phyloP scores from a whole-genome alignment of 306 rosid species.

The peach (Prunus persica) region Prunus_persica_NCBIv2 NC_034015.1:17352001-17352500 shows the following conservation, averaged over 20 bases:
- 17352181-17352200: constrained; percentile 44
- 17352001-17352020: constrained; percentile 34
- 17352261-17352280: constrained; percentile 5
- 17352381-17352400: not conserved
- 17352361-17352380: not conserved
- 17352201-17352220: constrained; percentile 65
- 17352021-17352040: constrained; percentile 9
- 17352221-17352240: constrained; percentile 35
- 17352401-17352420: constrained; percentile 8
- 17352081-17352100: constrained; percentile 8
- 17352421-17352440: constrained; percentile 6
- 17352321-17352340: not conserved
- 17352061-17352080: too few relatives aligned
- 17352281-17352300: not conserved
- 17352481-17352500: not conserved
- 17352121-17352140: constrained; percentile 24
- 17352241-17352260: constrained; percentile 23
- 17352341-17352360: not conserved
- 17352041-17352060: constrained; percentile 10
- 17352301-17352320: not conserved
- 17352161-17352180: constrained; percentile 21
- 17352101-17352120: constrained; percentile 1
- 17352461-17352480: not conserved
- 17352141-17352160: not conserved
- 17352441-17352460: not conserved